Evolutionary conservation across 441 rosid genomes (phyloP).

Genomic region (Adansonia rubrostipa): DNA sequence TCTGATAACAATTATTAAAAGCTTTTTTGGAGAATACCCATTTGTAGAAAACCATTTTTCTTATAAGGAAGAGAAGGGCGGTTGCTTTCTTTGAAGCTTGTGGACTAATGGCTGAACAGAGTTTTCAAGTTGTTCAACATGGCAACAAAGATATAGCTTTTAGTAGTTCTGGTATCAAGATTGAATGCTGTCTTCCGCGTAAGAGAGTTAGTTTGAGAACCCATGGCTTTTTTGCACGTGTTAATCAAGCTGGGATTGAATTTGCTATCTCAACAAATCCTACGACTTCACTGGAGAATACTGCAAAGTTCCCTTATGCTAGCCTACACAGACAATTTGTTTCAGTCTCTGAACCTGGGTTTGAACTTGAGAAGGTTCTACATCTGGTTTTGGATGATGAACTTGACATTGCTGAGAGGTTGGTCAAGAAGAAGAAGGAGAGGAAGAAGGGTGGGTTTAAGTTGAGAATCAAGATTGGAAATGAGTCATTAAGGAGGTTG

Average conservation of each 20-base stretch:
- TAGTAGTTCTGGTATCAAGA: slow-evolving; percentile 44
- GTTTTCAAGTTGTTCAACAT: slow-evolving; percentile 34
- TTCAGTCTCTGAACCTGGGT: slow-evolving; percentile 36
- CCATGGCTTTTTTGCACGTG: slow-evolving; percentile 55
- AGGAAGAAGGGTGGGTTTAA: slow-evolving; percentile 43
- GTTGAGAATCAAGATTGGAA: slow-evolving; percentile 71
- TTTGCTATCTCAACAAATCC: slow-evolving; percentile 47
- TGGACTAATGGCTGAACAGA: slow-evolving; percentile 39
- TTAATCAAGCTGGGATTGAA: slow-evolving; percentile 53
- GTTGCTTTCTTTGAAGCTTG: background rate
- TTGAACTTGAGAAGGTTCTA: slow-evolving; percentile 38
- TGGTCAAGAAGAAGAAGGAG: slow-evolving; percentile 43
- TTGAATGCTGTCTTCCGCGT: slow-evolving; percentile 32
- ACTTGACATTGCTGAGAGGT: slow-evolving; percentile 35
- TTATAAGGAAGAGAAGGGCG: background rate
- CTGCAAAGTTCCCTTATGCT: slow-evolving; percentile 33
- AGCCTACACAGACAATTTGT: slow-evolving; percentile 39
- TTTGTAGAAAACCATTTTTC: slow-evolving; percentile 8
- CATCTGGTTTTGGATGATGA: slow-evolving; percentile 35
- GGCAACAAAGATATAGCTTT: slow-evolving; percentile 46
- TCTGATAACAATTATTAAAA: background rate
- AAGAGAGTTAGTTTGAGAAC: slow-evolving; percentile 26
- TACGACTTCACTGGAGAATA: slow-evolving; percentile 36
- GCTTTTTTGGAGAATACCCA: background rate
- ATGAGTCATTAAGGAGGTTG: slow-evolving; percentile 76